phyloP scores from a whole-genome alignment of 1,139 yeast species.

The Candida neerlandica region DNA sequence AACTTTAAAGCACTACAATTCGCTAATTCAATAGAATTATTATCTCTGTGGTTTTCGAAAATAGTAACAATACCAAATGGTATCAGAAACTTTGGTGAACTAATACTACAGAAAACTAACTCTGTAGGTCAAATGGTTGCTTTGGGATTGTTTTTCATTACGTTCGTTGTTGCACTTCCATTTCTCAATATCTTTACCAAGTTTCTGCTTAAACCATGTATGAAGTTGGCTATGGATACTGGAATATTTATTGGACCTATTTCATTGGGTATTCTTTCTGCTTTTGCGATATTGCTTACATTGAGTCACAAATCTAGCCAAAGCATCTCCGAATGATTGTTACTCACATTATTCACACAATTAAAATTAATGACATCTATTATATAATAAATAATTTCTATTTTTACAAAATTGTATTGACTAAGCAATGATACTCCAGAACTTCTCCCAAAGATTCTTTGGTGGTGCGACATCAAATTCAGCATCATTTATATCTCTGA shows the following conservation, averaged over 20 bases:
- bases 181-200: neutral
- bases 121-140: neutral
- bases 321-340: neutral
- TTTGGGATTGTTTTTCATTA: neutral
- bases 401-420: too few relatives aligned
- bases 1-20: slow-evolving; percentile 8
- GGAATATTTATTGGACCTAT: neutral
- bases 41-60: neutral
- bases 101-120: neutral
- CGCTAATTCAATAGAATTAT: neutral
- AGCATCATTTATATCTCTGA: slow-evolving; percentile 56
- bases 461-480: slow-evolving; percentile 50
- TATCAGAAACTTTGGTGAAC: neutral
- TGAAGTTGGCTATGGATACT: neutral
- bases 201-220: neutral
- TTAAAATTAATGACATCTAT: too few relatives aligned
- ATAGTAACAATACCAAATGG: neutral
- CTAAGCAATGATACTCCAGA: slow-evolving; percentile 43
- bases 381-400: too few relatives aligned
- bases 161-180: neutral
- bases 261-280: slow-evolving; percentile 1
- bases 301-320: neutral
- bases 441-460: slow-evolving; percentile 51
- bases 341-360: slow-evolving; percentile 9
- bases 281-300: neutral